Evolutionary conservation across 176 grass and related monocot genomes (phyloP).

Genomic region (barley (Hordeum vulgare)): MorexV3_pseudomolecules_assembly NC_058522.1:369251369-369251868

Average conservation of each 20-base stretch:
- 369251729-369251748: neutral
- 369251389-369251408: conserved; percentile 70
- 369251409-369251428: conserved; percentile 48
- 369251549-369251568: conserved; percentile 3
- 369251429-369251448: conserved; percentile 18
- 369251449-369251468: neutral
- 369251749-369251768: neutral
- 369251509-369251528: neutral
- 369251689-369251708: neutral
- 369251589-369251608: neutral
- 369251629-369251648: neutral
- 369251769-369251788: neutral
- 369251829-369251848: neutral
- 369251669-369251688: neutral
- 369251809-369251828: neutral
- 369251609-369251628: neutral
- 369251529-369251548: neutral
- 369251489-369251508: neutral
- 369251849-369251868: neutral
- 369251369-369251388: conserved; percentile 66
- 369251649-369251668: conserved; percentile 1
- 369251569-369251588: neutral
- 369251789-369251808: neutral
- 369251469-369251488: neutral
- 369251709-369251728: neutral